phyloP scores from a whole-genome alignment of 2,329 filamentous ascomycete genomes.

The Aspergillus chevalieri region DNA sequence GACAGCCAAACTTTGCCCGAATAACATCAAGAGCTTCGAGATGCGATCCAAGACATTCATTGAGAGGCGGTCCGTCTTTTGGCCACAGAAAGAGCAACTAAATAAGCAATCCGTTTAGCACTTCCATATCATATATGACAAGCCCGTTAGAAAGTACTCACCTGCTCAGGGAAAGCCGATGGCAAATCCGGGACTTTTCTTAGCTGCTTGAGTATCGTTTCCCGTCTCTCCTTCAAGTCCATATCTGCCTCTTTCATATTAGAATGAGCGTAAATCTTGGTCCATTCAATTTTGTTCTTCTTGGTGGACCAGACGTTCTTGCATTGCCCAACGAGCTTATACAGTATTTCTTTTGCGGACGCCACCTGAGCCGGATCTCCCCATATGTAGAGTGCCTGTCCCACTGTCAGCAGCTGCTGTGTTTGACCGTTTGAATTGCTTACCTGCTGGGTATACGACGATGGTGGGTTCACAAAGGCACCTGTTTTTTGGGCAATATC shows the following conservation, averaged over 20 bases:
- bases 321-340: slow-evolving; percentile 14
- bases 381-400: slow-evolving; percentile 21
- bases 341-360: slow-evolving; percentile 16
- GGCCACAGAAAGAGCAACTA: slow-evolving; percentile 44
- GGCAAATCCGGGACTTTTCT: slow-evolving; percentile 19
- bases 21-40: slow-evolving; percentile 43
- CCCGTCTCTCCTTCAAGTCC: slow-evolving; percentile 17
- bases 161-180: slow-evolving; percentile 19
- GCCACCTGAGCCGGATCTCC: slow-evolving; percentile 18
- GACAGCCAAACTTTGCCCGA: slow-evolving; percentile 33
- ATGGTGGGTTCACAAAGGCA: slow-evolving; percentile 21
- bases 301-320: slow-evolving; percentile 7
- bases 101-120: not conserved
- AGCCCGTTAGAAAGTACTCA: slow-evolving; percentile 6
- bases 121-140: not conserved
- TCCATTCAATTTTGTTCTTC: slow-evolving; percentile 14
- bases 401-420: not conserved
- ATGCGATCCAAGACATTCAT: slow-evolving; percentile 35
- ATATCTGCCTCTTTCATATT: slow-evolving; percentile 18
- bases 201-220: slow-evolving; percentile 17
- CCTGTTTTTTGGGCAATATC: slow-evolving; percentile 21
- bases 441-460: slow-evolving; percentile 17
- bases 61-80: slow-evolving; percentile 33
- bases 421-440: not conserved
- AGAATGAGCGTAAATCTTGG: slow-evolving; percentile 20